These are phyloP conservation scores for Lachancea thermotolerans DNA, from an alignment of 805 yeast genomes.

Conservation along the genomic window DNA sequence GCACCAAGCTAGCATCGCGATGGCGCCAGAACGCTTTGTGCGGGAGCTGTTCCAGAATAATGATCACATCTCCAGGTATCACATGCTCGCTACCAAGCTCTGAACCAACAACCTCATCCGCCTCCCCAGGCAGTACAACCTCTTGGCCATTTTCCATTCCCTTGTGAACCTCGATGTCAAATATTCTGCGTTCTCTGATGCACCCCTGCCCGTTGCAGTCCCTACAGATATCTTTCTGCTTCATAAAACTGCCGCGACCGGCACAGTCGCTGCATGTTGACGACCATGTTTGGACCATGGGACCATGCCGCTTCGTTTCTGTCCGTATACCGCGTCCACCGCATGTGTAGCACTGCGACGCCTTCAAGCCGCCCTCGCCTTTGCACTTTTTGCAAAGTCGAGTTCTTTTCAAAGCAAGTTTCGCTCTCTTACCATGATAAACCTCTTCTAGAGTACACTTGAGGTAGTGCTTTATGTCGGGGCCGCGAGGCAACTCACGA, in stretches of 20 bases:
- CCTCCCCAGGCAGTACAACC: constrained; percentile 50
- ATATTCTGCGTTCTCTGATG: constrained; percentile 41
- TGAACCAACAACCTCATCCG: constrained; percentile 51
- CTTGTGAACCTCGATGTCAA: constrained; percentile 47
- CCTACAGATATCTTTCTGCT: constrained; percentile 33
- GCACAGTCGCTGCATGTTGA: constrained; percentile 40
- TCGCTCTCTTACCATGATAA: constrained; percentile 50
- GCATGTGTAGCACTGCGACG: constrained; percentile 34
- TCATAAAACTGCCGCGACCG: constrained; percentile 36
- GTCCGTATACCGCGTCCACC: constrained; percentile 38
- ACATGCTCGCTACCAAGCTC: constrained; percentile 25
- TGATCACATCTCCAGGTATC: constrained; percentile 61
- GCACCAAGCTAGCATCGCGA: constrained; percentile 38
- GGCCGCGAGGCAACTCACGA: constrained; percentile 30
- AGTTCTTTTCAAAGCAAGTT: constrained; percentile 47
- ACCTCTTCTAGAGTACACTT: constrained; percentile 49
- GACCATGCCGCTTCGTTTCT: constrained; percentile 39
- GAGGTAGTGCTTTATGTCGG: constrained; percentile 51
- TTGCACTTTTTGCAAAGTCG: constrained; percentile 44
- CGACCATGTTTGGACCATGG: constrained; percentile 37
- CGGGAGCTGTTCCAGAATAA: constrained; percentile 36
- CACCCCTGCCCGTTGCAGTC: constrained; percentile 42
- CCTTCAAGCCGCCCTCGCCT: constrained; percentile 43
- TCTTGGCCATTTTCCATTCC: constrained; percentile 50
- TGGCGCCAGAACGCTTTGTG: constrained; percentile 33